phyloP scores from a whole-genome alignment of 305 asterid species.

The Caryopteris hybrid region DNA sequence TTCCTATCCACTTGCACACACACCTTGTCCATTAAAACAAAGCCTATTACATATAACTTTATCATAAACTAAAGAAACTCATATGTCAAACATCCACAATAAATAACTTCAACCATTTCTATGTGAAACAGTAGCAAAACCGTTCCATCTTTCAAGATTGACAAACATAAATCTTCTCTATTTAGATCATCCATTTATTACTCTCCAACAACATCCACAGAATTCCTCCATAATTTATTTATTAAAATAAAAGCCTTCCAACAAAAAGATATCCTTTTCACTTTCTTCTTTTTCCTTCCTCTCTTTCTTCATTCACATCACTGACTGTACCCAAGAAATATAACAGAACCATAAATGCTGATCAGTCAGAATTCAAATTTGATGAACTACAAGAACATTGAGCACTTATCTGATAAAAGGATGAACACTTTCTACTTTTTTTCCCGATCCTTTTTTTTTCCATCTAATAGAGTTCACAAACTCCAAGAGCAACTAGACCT shows the following conservation, averaged over 20 bases:
- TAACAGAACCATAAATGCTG: not conserved
- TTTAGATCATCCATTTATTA: not conserved
- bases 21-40: not conserved
- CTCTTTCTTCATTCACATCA: not conserved
- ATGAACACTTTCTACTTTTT: not conserved
- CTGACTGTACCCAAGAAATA: not conserved
- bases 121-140: not conserved
- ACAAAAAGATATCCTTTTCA: not conserved
- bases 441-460: not conserved
- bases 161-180: not conserved
- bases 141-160: not conserved
- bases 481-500: not conserved
- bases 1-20: not conserved
- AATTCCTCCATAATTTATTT: not conserved
- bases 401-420: not conserved
- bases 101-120: not conserved
- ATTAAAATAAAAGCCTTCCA: not conserved
- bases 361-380: not conserved
- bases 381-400: not conserved
- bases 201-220: not conserved
- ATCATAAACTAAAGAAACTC: not conserved
- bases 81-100: not conserved
- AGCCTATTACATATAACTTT: not conserved
- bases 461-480: not conserved
- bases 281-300: not conserved